Evolutionary conservation across 2,329 filamentous ascomycete genomes (phyloP), one percentile per base, ranked within the genome.

Genomic region (Teratosphaeria pseudoeucalypti): DNA sequence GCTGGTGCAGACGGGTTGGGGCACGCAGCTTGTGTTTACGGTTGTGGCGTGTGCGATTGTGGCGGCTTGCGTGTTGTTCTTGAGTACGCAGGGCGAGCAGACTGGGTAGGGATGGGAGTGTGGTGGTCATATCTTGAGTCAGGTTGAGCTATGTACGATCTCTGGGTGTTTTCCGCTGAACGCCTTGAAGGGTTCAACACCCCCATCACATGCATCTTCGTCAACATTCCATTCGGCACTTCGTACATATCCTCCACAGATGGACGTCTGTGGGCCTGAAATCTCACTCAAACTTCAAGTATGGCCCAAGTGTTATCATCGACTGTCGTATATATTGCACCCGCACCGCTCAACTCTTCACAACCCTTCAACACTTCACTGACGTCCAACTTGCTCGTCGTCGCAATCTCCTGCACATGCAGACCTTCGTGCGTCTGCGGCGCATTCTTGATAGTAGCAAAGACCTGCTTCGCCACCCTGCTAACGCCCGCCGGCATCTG

Each of bases 231-330:
- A 39, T 39, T 3, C 11, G 6, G 11, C 16, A 39, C 16, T 32
- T 32, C 5, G 29, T 32, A 32, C 37, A 16, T 16, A 1, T 39
- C 37, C 11, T 39, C 4, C 37, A 10, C 16, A 16, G 37, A 39
- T 6, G 29, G 37, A 39, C 16, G 37, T 16, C 16, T 39, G 37
- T 54, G 26, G 32, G 34, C 19, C 4, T 26, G 7, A 27, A 23
- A 3, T 32, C 29, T 32, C 53, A 56, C 16, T 23, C 72, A 86
- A 63, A 81, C 83, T 61, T 95, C 89, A 62, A 96, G 78, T 63
- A 95, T 79, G 52, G 90, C 90, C 87, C 89, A 97, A 0, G 92
- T 97, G 74, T 89, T 82, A 69, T 97, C 92, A 75, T 97, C 91
- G 59, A 95, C 82, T 10, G 95, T 99, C 32, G 90, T 90, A 76